Evolutionary conservation across 2,329 filamentous ascomycete species (phyloP).

Genomic region (Bipolaris victoriae): DNA sequence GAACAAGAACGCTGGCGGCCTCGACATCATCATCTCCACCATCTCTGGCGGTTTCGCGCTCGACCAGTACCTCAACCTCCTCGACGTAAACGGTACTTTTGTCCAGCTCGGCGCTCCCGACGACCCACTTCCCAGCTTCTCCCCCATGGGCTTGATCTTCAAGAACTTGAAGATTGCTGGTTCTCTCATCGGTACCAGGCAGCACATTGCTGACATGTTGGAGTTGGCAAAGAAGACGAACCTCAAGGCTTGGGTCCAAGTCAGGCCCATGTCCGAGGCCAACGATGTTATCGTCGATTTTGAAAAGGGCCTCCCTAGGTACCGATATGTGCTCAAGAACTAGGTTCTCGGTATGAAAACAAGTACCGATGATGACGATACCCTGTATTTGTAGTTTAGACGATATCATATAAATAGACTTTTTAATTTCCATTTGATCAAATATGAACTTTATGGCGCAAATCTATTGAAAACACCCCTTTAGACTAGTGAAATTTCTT

Average conservation of each 20-base stretch:
- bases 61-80: conserved; percentile 64
- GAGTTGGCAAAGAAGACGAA: conserved; percentile 50
- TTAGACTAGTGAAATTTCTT: too few species aligned
- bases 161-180: conserved; percentile 67
- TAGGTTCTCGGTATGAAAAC: conserved; percentile 3
- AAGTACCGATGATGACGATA: conserved; percentile 5
- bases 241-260: conserved; percentile 52
- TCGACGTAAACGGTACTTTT: conserved; percentile 65
- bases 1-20: conserved; percentile 57
- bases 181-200: conserved; percentile 67
- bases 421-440: background rate
- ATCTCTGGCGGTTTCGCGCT: conserved; percentile 64
- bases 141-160: conserved; percentile 59
- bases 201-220: conserved; percentile 64
- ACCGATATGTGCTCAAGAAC: conserved; percentile 50
- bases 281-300: conserved; percentile 49
- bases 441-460: too few species aligned
- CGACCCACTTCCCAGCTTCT: conserved; percentile 56
- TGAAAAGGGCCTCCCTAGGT: conserved; percentile 50
- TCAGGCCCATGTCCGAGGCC: conserved; percentile 49
- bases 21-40: conserved; percentile 66
- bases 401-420: conserved; percentile 1
- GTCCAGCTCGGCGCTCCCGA: conserved; percentile 73
- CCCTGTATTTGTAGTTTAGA: conserved; percentile 7
- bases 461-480: too few species aligned